A percentile compares a stretch with the other conserved stretches of the same genome.
phyloP scores from a whole-genome alignment of 768 basidiomycete genomes.

The Mrakia gelida region DNA sequence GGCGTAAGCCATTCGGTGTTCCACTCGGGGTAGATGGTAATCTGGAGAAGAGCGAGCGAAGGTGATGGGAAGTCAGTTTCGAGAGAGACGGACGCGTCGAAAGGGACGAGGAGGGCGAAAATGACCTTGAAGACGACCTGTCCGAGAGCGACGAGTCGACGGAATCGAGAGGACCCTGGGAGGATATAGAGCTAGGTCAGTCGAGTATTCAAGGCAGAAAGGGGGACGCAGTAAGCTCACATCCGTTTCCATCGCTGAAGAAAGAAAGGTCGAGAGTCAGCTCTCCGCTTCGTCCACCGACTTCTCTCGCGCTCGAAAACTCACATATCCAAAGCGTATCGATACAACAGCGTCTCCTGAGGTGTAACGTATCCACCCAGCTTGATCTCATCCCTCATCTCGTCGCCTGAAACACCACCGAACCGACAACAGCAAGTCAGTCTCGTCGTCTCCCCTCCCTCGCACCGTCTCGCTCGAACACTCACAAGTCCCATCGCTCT shows the following conservation, averaged over 20 bases:
- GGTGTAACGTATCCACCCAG: background rate
- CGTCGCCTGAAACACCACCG: background rate
- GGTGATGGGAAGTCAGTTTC: background rate
- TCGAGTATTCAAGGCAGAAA: background rate
- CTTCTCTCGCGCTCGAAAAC: background rate
- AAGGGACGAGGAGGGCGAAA: background rate
- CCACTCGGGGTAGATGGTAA: slow-evolving; percentile 43
- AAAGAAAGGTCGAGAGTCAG: background rate
- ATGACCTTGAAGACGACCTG: slow-evolving; percentile 24
- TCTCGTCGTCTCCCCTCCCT: background rate
- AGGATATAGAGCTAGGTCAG: background rate
- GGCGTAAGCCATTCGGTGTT: slow-evolving; percentile 43
- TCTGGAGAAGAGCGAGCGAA: slow-evolving; percentile 19
- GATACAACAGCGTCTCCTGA: background rate
- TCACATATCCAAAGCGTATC: background rate
- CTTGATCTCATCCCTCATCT: background rate
- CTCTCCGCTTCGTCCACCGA: background rate
- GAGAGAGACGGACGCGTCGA: background rate
- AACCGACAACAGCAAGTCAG: background rate
- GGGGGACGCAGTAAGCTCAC: background rate
- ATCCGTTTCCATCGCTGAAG: background rate
- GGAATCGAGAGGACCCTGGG: slow-evolving; percentile 25
- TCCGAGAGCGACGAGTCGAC: slow-evolving; percentile 10
- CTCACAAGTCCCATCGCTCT: slow-evolving; percentile 1
- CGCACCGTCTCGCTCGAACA: background rate